Percentiles rank a stretch among this genome's conserved stretches.
phyloP scores from a whole-genome alignment of 495 filamentous ascomycete species.

The Neurospora discreta region DNA sequence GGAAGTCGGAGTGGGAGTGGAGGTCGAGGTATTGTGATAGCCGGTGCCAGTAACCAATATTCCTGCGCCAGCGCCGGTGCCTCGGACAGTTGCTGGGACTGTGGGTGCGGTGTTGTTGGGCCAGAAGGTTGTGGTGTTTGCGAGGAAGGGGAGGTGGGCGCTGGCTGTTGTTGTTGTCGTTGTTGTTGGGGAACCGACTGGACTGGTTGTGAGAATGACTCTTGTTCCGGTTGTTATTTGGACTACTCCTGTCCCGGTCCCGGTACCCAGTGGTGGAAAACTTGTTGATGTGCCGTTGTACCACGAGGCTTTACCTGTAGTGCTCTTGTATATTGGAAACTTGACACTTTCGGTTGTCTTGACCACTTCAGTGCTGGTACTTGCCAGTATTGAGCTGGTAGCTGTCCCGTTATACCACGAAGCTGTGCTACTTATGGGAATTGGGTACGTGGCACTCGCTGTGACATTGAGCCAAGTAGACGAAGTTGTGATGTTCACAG shows the following conservation, averaged over 20 bases:
- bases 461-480: not conserved
- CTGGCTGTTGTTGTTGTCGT: not conserved
- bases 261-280: not conserved
- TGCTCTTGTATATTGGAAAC: not conserved
- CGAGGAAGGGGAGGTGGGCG: not conserved
- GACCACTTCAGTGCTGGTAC: not conserved
- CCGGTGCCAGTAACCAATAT: not conserved
- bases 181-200: not conserved
- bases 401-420: not conserved
- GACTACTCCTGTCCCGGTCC: not conserved
- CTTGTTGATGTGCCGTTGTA: constrained; percentile 1
- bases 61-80: not conserved
- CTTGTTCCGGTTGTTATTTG: not conserved
- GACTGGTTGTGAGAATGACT: not conserved
- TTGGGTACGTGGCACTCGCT: not conserved
- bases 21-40: constrained; percentile 11
- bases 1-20: constrained; percentile 16
- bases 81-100: not conserved
- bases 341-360: not conserved
- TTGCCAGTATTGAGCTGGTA: not conserved
- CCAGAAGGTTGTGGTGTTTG: constrained; percentile 1
- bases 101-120: not conserved
- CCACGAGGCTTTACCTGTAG: not conserved
- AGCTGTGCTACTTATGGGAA: not conserved
- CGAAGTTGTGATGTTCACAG: not conserved